These are phyloP conservation scores for Gamarada debralockiae DNA, from an alignment of 495 filamentous ascomycete genomes.

Conservation along the genomic window DNA sequence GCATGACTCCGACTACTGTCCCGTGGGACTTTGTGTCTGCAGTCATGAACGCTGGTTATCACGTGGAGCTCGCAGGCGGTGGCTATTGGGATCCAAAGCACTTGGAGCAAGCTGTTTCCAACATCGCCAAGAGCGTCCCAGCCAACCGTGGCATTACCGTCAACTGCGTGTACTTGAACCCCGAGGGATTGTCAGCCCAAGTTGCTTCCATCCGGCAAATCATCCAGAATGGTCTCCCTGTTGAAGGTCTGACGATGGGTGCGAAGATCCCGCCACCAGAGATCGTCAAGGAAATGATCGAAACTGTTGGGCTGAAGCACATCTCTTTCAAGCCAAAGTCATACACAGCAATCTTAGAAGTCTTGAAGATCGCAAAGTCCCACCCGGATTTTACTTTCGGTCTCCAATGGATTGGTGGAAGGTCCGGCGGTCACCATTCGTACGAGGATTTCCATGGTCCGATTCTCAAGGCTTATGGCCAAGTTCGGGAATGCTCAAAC, in stretches of 20 bases:
- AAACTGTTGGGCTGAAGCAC: conserved; percentile 84
- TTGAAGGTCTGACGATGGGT: conserved; percentile 90
- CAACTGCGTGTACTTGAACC: conserved; percentile 95
- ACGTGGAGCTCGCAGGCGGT: conserved; percentile 4
- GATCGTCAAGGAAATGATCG: conserved; percentile 87
- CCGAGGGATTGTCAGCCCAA: conserved; percentile 94
- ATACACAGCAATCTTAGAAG: conserved; percentile 74
- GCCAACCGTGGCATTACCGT: conserved; percentile 85
- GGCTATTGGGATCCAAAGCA: too few relatives aligned
- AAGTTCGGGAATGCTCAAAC: conserved; percentile 74
- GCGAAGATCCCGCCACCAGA: conserved; percentile 90
- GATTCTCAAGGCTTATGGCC: conserved; percentile 77
- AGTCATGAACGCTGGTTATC: conserved; percentile 7
- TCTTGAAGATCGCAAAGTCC: conserved; percentile 86
- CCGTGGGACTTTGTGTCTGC: conserved; percentile 84
- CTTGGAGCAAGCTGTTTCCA: conserved; percentile 84
- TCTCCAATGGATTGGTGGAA: conserved; percentile 88
- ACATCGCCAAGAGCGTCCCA: conserved; percentile 75
- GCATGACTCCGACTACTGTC: conserved; percentile 91
- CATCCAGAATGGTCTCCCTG: conserved; percentile 77
- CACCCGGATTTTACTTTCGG: conserved; percentile 85
- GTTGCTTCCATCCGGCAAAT: conserved; percentile 81
- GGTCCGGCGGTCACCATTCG: conserved; percentile 89
- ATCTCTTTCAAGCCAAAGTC: conserved; percentile 93
- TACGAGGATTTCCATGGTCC: conserved; percentile 92